phyloP scores from a whole-genome alignment of 2,329 filamentous ascomycete species.

The Sporothrix dimorphospora region DNA sequence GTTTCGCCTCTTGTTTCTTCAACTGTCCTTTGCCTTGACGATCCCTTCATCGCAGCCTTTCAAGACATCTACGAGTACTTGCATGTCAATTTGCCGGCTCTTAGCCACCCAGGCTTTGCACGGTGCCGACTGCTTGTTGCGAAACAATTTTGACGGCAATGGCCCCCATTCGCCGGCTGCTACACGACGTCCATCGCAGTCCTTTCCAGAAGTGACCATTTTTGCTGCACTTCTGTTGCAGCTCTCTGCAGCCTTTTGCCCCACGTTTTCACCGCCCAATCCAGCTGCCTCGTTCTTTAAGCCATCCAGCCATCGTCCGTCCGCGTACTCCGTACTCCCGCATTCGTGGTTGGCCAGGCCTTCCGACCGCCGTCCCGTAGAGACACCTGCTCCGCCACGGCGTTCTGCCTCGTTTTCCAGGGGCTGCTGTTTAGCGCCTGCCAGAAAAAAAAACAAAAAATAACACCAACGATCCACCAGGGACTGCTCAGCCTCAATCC shows the following conservation, averaged over 20 bases:
- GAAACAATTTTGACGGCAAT: not conserved
- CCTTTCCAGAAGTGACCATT: slow-evolving; percentile 1
- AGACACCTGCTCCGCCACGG: slow-evolving; percentile 25
- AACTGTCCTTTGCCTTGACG: not conserved
- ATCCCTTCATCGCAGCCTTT: not conserved
- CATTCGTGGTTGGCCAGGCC: not conserved
- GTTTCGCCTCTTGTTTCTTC: slow-evolving; percentile 3
- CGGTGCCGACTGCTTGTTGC: not conserved
- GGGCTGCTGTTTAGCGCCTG: slow-evolving; percentile 16
- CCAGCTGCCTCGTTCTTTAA: not conserved
- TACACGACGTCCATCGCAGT: not conserved
- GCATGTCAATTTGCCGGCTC: not conserved
- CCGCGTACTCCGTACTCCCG: not conserved
- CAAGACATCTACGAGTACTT: too few relatives aligned
- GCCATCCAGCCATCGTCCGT: not conserved
- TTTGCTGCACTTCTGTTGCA: not conserved
- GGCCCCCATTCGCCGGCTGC: too few relatives aligned
- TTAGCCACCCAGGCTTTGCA: not conserved
- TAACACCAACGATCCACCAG: slow-evolving; percentile 7
- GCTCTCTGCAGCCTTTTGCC: not conserved
- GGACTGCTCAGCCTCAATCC: slow-evolving; percentile 18
- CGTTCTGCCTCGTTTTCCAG: slow-evolving; percentile 28
- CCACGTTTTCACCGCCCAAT: not conserved
- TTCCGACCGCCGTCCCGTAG: not conserved
- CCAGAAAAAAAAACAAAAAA: not conserved